Evolutionary conservation across 2,329 filamentous ascomycete species (phyloP).

Genomic region (Sphaerostilbella broomeana): DNA sequence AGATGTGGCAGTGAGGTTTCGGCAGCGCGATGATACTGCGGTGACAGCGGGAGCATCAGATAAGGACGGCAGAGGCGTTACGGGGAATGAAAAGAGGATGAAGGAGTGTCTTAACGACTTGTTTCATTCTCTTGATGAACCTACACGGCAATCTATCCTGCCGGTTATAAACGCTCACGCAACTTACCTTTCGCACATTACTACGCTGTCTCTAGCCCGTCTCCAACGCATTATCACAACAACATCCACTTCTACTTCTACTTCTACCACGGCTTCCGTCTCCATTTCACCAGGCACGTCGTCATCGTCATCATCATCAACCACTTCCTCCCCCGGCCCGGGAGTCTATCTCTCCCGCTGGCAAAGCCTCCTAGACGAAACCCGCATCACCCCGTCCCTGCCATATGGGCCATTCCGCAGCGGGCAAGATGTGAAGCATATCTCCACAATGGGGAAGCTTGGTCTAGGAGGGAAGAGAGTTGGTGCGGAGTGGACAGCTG

Average conservation of each 20-base stretch:
- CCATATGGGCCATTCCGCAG: slow-evolving; percentile 39
- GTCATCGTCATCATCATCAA: no score
- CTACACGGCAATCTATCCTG: slow-evolving; percentile 40
- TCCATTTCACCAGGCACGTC: no score
- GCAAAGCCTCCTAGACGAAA: slow-evolving; percentile 65
- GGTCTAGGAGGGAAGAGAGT: slow-evolving; percentile 24
- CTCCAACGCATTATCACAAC: slow-evolving; percentile 51
- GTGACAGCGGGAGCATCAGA: slow-evolving; percentile 18
- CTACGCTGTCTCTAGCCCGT: slow-evolving; percentile 45
- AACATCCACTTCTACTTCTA: slow-evolving; percentile 19
- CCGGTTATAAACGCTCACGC: slow-evolving; percentile 53
- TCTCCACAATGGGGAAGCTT: slow-evolving; percentile 37
- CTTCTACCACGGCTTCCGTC: background rate
- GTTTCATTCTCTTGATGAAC: slow-evolving; percentile 39
- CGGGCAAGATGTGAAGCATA: slow-evolving; percentile 45
- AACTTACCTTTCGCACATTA: slow-evolving; percentile 51
- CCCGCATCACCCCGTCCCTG: slow-evolving; percentile 55
- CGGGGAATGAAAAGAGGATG: slow-evolving; percentile 28
- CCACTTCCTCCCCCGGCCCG: slow-evolving; percentile 45
- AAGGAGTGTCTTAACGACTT: slow-evolving; percentile 34
- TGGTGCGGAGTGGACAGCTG: slow-evolving; percentile 8
- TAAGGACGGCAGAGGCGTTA: no score
- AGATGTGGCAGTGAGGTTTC: slow-evolving; percentile 51
- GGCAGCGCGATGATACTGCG: slow-evolving; percentile 30
- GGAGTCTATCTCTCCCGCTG: slow-evolving; percentile 67